Evolutionary conservation across 148 eudicot genomes (phyloP).

Genomic region (Pharnaceum exiguum): DNA sequence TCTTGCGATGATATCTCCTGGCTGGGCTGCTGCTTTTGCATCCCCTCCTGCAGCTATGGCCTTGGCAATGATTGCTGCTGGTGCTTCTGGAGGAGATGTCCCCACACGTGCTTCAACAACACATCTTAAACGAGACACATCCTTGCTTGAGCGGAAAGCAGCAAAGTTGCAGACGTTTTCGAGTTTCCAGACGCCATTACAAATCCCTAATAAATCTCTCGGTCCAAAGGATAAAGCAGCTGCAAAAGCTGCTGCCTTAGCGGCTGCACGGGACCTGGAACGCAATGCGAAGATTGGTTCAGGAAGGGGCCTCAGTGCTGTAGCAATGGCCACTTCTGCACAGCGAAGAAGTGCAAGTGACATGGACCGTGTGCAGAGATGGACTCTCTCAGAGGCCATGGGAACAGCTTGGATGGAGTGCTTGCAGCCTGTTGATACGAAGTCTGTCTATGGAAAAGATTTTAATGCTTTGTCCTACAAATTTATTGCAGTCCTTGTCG

Average conservation of each 20-base stretch:
- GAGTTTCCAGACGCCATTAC: constrained; percentile 79
- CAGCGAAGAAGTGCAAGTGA: constrained; percentile 83
- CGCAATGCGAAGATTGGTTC: constrained; percentile 97
- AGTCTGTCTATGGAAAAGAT: constrained; percentile 88
- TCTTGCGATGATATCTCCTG: constrained; percentile 88
- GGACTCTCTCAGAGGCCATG: constrained; percentile 97
- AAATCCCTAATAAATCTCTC: constrained; percentile 45
- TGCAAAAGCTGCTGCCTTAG: constrained; percentile 98
- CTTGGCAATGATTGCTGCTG: constrained; percentile 98
- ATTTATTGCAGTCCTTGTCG: constrained; percentile 91
- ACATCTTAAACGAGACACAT: constrained; percentile 74
- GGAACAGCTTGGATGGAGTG: constrained; percentile 98
- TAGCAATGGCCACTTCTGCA: constrained; percentile 98
- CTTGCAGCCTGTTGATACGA: constrained; percentile 85
- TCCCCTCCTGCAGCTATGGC: constrained; percentile 99
- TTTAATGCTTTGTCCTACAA: constrained; percentile 89
- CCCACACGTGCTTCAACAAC: constrained; percentile 59
- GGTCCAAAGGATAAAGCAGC: constrained; percentile 86
- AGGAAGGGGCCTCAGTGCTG: constrained; percentile 99
- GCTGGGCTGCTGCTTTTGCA: constrained; percentile 99
- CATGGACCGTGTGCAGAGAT: constrained; percentile 80
- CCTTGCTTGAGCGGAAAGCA: constrained; percentile 80
- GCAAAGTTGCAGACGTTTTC: constrained; percentile 82
- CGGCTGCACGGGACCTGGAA: constrained; percentile 98
- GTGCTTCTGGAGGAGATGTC: constrained; percentile 94